Base-by-base conservation (phyloP, 2,329 filamentous ascomycete genomes). In the Akanthomyces muscarius region DNA sequence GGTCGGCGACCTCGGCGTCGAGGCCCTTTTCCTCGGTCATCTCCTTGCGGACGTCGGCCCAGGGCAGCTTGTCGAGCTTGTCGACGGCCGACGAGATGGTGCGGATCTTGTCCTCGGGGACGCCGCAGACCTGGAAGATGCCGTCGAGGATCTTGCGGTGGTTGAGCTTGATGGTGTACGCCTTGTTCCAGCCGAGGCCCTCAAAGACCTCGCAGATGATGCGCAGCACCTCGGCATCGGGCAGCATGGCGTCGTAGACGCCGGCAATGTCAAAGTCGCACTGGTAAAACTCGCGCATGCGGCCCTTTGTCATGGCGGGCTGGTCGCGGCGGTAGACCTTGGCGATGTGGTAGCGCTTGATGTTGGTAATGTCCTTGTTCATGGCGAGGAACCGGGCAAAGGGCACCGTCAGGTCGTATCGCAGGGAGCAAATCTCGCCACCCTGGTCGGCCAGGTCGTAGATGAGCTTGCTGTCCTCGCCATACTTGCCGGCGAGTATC, bases 191-290 rank as follows among this genome's bases (percentile, higher is more conserved):
- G 23, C 88, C 89, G 42, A 97, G 81, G 54, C 85, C 85, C 68
- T 94, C 86, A 71, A 97, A 96, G 47, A 96, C 89, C 73, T 97
- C 92, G 69, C 86, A 87, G 62, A 91, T 86, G 68, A 97, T 92
- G 63, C 89, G 85, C 69, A 98, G 78, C 64, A 97, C 89, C 78
- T 97, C 93, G 44, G 92, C 90, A 72, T 97, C 94, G 63, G 93
- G 91, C 30, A 97, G 84, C 92, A 97, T 97, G 61, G 91, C 78
- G 73, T 97, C 94, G 78, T 92, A 96, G 48, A 80, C 81, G 65
- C 93, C 92, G 14, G 93, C 93, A 77, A 97, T 94, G 74, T 97
- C 93, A 72, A 97, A 96, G 78, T 98, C 94, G 79, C 93, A 97
- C 77, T 97, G 93, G 80, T 96, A 97, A 77, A 97, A 97, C 77